Evolutionary conservation across 2,329 filamentous ascomycete species (phyloP).

Genomic region (Exserohilum rostratum): DNA sequence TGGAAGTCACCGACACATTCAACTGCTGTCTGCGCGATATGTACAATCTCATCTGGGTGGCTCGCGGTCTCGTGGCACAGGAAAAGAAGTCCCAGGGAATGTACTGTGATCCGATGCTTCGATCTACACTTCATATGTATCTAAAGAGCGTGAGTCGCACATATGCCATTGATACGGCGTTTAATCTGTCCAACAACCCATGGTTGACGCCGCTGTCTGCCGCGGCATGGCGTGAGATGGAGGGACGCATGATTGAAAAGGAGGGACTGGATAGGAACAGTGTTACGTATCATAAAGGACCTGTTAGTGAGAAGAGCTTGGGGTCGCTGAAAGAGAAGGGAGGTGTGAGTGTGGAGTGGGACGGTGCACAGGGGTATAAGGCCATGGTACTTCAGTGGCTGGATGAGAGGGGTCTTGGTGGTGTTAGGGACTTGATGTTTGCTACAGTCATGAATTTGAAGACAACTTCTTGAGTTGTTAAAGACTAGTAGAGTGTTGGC

Average conservation of each 20-base stretch:
- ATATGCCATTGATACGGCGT: conserved; percentile 49
- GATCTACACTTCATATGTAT: conserved; percentile 52
- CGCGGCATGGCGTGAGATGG: conserved; percentile 55
- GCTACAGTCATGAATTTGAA: conserved; percentile 80
- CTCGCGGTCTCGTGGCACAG: conserved; percentile 68
- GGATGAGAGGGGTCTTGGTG: conserved; percentile 66
- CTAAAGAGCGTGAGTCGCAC: conserved; percentile 48
- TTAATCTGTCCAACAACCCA: conserved; percentile 56
- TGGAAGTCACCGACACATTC: conserved; percentile 61
- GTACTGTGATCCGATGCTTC: conserved; percentile 55
- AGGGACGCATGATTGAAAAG: conserved; percentile 52
- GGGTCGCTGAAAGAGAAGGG: conserved; percentile 66
- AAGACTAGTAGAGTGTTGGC: neutral
- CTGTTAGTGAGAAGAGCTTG: conserved; percentile 72
- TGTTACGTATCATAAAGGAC: conserved; percentile 51
- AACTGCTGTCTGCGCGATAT: conserved; percentile 88
- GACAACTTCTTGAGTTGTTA: conserved; percentile 12
- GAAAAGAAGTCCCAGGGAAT: conserved; percentile 68
- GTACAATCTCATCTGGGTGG: conserved; percentile 82
- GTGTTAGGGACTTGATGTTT: conserved; percentile 75
- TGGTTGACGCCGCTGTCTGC: conserved; percentile 55
- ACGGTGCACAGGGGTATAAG: conserved; percentile 77
- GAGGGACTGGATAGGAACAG: conserved; percentile 26
- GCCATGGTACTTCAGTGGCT: conserved; percentile 73
- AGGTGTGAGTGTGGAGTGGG: conserved; percentile 71